Evolutionary conservation across 2,329 filamentous ascomycete species (phyloP).

Genomic region (Trichoderma lentiforme): DNA sequence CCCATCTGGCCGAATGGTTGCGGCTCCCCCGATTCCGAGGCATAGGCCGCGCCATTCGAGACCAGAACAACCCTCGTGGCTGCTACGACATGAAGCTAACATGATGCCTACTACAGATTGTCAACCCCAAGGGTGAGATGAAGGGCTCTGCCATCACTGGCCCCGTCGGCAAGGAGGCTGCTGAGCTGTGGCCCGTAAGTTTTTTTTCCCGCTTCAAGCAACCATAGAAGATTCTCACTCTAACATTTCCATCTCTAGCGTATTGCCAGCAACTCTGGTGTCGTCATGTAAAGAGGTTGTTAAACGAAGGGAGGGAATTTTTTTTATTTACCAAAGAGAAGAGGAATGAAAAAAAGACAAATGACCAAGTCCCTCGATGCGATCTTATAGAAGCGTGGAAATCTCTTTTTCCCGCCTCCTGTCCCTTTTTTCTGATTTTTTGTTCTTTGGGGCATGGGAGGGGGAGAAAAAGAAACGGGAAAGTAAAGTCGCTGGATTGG

Average conservation of each 20-base stretch:
- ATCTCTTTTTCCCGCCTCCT: slow-evolving; percentile 1
- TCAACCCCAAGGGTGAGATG: slow-evolving; percentile 99
- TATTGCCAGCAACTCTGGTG: slow-evolving; percentile 99
- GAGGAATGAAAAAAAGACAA: slow-evolving; percentile 25
- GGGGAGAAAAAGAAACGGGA: slow-evolving; percentile 23
- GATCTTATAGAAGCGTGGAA: slow-evolving; percentile 33
- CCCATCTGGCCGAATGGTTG: not conserved
- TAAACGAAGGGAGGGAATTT: slow-evolving; percentile 12
- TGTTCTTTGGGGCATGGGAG: not conserved
- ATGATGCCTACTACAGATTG: slow-evolving; percentile 61
- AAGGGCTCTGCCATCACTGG: slow-evolving; percentile 99
- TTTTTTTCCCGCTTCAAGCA: not conserved
- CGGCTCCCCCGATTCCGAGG: not conserved
- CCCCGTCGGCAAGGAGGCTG: slow-evolving; percentile 98
- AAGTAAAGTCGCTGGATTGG: slow-evolving; percentile 41
- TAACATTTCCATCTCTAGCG: slow-evolving; percentile 51
- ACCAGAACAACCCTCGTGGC: not conserved
- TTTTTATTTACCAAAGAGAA: slow-evolving; percentile 1
- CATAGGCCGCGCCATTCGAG: not conserved
- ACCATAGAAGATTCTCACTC: not conserved
- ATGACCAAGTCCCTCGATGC: slow-evolving; percentile 33
- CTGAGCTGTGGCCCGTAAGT: slow-evolving; percentile 97
- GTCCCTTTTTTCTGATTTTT: slow-evolving; percentile 12
- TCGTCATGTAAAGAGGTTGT: slow-evolving; percentile 84
- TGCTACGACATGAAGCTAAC: slow-evolving; percentile 34